Evolutionary conservation across 2,329 filamentous ascomycete species (phyloP).

Genomic region (Sphaerulina musiva): DNA sequence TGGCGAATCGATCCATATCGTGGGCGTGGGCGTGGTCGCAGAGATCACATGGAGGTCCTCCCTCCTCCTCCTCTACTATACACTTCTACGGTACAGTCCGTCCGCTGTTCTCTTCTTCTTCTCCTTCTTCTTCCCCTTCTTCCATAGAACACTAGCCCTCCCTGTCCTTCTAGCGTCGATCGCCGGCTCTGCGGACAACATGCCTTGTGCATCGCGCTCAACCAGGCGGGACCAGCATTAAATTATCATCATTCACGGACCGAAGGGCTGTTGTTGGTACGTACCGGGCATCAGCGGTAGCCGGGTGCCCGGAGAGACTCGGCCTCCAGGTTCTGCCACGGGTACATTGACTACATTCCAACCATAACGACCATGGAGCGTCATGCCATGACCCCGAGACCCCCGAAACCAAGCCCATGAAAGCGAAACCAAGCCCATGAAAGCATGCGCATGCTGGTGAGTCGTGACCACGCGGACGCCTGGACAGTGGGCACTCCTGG

Average conservation of each 20-base stretch:
- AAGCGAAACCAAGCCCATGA: too few relatives aligned
- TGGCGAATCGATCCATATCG: too few relatives aligned
- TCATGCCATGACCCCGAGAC: neutral
- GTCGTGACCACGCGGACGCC: neutral
- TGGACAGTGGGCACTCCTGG: neutral
- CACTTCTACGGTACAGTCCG: too few relatives aligned
- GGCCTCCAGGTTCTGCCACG: neutral
- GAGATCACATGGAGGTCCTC: too few relatives aligned
- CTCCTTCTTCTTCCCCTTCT: too few relatives aligned
- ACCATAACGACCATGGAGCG: neutral
- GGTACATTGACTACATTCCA: neutral
- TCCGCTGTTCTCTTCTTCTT: too few relatives aligned
- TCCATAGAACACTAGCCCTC: too few relatives aligned
- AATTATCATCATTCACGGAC: neutral
- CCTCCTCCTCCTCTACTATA: too few relatives aligned
- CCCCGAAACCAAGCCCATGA: too few relatives aligned
- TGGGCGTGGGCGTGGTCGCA: too few relatives aligned
- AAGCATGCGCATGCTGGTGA: neutral
- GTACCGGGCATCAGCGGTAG: neutral
- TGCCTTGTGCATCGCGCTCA: neutral
- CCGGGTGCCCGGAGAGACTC: neutral
- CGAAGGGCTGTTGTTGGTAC: neutral
- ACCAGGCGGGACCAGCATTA: neutral
- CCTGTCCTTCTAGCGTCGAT: too few relatives aligned
- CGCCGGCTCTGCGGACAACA: too few relatives aligned